Evolutionary conservation across 768 basidiomycete species (phyloP).

Genomic region (Trametes cinnabarina): DNA sequence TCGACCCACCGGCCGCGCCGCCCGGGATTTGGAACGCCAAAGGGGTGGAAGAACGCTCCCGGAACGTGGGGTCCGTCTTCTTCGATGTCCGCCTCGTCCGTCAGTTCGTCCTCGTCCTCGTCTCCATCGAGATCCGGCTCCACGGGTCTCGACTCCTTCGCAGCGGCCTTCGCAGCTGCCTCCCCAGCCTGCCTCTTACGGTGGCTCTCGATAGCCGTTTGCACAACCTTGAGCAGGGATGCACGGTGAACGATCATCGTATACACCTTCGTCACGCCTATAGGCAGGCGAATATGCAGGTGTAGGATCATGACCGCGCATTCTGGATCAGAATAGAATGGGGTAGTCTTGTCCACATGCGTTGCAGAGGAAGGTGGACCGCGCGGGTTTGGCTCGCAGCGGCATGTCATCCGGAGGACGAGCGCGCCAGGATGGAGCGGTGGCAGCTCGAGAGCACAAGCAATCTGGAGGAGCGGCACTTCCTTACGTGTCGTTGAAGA

Average conservation of each 20-base stretch:
- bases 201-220: background rate
- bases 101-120: background rate
- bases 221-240: constrained; percentile 17
- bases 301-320: constrained; percentile 27
- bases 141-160: background rate
- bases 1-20: no score
- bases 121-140: background rate
- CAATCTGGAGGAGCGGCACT: constrained; percentile 3
- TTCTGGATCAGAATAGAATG: constrained; percentile 24
- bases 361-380: constrained; percentile 4
- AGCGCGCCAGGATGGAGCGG: constrained; percentile 9
- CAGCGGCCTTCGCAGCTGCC: background rate
- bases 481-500: background rate
- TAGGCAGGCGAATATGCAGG: constrained; percentile 4
- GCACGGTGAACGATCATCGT: constrained; percentile 27
- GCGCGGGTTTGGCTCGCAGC: constrained; percentile 28
- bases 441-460: constrained; percentile 24
- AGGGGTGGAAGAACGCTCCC: background rate
- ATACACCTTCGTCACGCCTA: constrained; percentile 13
- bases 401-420: constrained; percentile 26
- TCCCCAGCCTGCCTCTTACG: background rate
- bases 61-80: background rate
- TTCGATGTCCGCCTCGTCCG: background rate
- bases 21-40: background rate
- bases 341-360: background rate